A percentile compares a stretch with the other conserved stretches of the same genome.
Evolutionary conservation across 306 rosid species (phyloP).

Genomic region (Citrullus mucosospermus): DNA sequence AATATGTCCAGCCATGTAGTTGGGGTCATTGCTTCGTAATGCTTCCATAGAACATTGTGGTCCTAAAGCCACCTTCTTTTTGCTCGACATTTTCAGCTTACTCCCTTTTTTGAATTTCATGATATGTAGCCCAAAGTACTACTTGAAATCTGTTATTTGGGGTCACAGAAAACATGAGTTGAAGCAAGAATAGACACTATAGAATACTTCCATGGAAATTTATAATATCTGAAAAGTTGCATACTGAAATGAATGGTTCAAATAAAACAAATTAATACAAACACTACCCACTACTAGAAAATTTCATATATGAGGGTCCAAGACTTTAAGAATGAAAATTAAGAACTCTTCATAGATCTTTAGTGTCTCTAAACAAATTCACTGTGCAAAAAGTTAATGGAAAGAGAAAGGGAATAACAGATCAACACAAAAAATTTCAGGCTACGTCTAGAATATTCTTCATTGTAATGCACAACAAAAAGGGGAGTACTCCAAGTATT

Average conservation of each 20-base stretch:
- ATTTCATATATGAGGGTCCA: not conserved
- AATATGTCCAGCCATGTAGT: conserved; percentile 47
- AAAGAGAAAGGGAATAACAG: not conserved
- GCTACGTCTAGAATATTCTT: not conserved
- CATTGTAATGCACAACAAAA: not conserved
- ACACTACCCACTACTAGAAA: not conserved
- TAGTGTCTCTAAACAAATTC: not conserved
- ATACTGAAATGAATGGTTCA: not conserved
- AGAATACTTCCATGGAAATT: not conserved
- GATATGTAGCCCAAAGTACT: not conserved
- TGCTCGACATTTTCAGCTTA: conserved; percentile 60
- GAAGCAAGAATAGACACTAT: not conserved
- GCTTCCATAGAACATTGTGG: conserved; percentile 65
- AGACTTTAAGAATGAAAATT: not conserved
- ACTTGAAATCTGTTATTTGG: not conserved
- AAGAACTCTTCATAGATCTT: not conserved
- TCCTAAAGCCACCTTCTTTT: conserved; percentile 68
- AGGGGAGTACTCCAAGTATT: not conserved
- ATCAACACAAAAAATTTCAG: not conserved
- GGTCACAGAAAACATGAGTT: not conserved
- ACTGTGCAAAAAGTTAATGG: not conserved
- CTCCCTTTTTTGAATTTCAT: conserved; percentile 26
- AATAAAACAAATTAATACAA: not conserved
- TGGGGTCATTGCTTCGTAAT: conserved; percentile 43
- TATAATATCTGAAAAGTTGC: not conserved